Conservation (phyloP, 805 yeast genomes). For the Huiozyma sinensis region DNA sequence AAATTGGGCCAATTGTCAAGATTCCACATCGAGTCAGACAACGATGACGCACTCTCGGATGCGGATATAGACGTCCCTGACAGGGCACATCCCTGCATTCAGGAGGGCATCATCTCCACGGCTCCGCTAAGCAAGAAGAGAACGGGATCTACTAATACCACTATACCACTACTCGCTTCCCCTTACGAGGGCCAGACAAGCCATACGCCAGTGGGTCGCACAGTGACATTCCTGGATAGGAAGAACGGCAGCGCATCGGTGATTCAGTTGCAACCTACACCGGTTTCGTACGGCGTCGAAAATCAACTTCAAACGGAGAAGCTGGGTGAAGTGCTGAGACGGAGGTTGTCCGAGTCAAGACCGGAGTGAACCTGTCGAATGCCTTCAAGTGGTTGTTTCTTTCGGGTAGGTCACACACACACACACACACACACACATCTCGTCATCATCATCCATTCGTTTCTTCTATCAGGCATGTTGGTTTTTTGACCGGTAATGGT, state of each 20-base stretch:
- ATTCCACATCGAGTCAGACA: background rate
- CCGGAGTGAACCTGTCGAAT: background rate
- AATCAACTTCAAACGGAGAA: slow-evolving; percentile 16
- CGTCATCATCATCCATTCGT: no score
- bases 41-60: background rate
- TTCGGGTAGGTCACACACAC: background rate
- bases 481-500: no score
- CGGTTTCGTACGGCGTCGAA: background rate
- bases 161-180: no score
- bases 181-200: no score
- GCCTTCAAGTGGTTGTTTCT: background rate
- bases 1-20: background rate
- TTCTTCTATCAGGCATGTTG: no score
- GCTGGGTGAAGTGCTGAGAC: slow-evolving; percentile 18
- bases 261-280: slow-evolving; percentile 1
- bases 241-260: background rate
- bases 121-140: background rate
- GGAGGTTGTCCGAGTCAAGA: slow-evolving; percentile 7
- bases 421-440: background rate
- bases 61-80: background rate
- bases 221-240: background rate
- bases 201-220: background rate
- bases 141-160: no score
- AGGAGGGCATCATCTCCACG: background rate
- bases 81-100: no score